Conservation (phyloP, 805 yeast genomes). For the Wickerhamiella alocasiicola region DNA sequence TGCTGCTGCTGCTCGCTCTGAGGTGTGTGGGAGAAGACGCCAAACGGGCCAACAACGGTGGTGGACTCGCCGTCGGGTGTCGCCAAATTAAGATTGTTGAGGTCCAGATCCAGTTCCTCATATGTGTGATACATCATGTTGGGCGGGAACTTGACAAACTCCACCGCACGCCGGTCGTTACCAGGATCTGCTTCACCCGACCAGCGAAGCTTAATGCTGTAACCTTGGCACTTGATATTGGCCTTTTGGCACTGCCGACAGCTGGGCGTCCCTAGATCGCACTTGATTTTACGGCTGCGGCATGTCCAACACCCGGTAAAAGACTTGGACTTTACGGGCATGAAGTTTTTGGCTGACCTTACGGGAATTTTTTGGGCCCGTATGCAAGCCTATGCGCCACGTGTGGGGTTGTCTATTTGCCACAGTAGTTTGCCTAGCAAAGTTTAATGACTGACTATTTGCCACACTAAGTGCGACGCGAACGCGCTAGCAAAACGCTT, state of each 20-base stretch:
- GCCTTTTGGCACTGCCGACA: constrained; percentile 63
- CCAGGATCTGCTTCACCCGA: constrained; percentile 23
- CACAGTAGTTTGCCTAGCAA: no score
- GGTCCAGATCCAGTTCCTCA: constrained; percentile 69
- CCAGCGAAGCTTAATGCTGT: constrained; percentile 74
- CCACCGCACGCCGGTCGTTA: constrained; percentile 38
- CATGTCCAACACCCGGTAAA: constrained; percentile 88
- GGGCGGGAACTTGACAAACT: constrained; percentile 59
- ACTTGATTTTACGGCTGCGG: constrained; percentile 63
- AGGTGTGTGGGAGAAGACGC: constrained; percentile 40
- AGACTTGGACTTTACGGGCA: constrained; percentile 45
- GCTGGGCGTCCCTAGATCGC: constrained; percentile 59
- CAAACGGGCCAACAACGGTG: constrained; percentile 63
- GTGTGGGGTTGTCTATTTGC: no score
- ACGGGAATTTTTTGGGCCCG: no score
- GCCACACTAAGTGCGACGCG: no score
- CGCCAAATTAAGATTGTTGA: constrained; percentile 42
- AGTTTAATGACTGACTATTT: background rate
- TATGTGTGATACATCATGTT: constrained; percentile 50
- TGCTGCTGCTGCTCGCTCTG: background rate
- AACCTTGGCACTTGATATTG: constrained; percentile 65
- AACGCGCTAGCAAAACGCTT: no score
- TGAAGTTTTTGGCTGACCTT: no score
- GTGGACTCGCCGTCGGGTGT: constrained; percentile 35
- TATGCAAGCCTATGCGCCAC: no score